Conservation (phyloP, 2,329 filamentous ascomycete genomes). For the Cladophialophora psammophila region DNA sequence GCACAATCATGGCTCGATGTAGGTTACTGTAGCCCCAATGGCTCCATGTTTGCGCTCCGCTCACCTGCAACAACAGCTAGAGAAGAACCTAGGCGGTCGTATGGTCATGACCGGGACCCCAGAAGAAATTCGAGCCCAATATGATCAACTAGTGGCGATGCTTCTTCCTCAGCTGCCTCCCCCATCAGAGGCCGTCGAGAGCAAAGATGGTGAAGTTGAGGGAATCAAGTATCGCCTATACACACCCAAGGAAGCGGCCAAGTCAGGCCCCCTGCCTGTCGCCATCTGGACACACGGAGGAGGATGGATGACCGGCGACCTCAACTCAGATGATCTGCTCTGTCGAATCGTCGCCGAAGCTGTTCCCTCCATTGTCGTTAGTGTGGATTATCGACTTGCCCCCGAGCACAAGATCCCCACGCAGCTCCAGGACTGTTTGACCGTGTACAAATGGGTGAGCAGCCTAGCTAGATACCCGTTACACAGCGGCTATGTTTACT, state of each 20-base stretch:
- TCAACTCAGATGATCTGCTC: conserved; percentile 48
- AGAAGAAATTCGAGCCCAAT: conserved; percentile 34
- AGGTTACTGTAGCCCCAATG: conserved; percentile 6
- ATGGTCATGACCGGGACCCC: conserved; percentile 33
- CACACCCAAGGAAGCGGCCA: conserved; percentile 35
- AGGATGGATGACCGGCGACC: conserved; percentile 46
- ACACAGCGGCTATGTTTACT: background rate
- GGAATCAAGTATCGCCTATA: conserved; percentile 38
- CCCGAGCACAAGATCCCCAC: conserved; percentile 39
- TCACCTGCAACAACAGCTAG: conserved; percentile 24
- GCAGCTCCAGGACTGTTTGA: conserved; percentile 37
- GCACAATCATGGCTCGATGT: conserved; percentile 38
- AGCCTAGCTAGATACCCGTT: too few species aligned
- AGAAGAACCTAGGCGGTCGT: conserved; percentile 36
- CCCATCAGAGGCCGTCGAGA: conserved; percentile 37
- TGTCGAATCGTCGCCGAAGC: conserved; percentile 45
- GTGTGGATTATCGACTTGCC: conserved; percentile 46
- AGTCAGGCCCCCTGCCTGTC: conserved; percentile 36
- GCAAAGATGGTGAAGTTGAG: conserved; percentile 36
- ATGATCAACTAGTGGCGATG: conserved; percentile 33
- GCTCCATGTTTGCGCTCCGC: background rate
- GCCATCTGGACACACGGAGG: conserved; percentile 40
- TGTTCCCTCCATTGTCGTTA: conserved; percentile 46
- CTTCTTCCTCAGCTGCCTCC: conserved; percentile 33
- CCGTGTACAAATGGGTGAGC: conserved; percentile 38